Conservation (phyloP, 345 rosid genomes). For the Lepidium africanum region DNA sequence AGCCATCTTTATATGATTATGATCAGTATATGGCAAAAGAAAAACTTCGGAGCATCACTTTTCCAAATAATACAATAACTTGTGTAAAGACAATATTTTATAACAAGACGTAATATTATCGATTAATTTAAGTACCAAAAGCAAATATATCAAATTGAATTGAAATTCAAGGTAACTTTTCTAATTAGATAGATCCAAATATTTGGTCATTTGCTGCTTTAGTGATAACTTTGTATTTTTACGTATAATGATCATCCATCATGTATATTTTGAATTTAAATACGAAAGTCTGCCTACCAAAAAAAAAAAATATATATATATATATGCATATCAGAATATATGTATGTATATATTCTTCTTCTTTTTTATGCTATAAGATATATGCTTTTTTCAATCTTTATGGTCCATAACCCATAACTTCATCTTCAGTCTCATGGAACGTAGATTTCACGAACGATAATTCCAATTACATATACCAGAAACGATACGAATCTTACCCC, state of each 20-base stretch:
- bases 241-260: background rate
- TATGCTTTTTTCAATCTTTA: background rate
- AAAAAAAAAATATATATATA: background rate
- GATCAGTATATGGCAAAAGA: too few relatives aligned
- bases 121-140: background rate
- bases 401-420: constrained; percentile 20
- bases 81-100: background rate
- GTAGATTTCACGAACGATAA: constrained; percentile 15
- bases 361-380: background rate
- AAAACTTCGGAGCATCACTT: background rate
- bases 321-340: background rate
- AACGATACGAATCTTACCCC: constrained; percentile 7
- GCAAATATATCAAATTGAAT: too few relatives aligned
- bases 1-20: background rate
- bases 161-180: background rate
- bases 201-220: background rate
- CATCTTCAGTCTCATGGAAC: background rate
- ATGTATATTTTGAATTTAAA: background rate
- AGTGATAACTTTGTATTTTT: background rate
- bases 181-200: background rate
- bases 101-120: background rate
- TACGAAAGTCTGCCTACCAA: background rate
- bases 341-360: background rate
- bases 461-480: constrained; percentile 1
- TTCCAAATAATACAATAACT: background rate